These are phyloP conservation scores for Phlebiopsis gigantea DNA, from an alignment of 768 basidiomycete genomes.

Conservation along the genomic window DNA sequence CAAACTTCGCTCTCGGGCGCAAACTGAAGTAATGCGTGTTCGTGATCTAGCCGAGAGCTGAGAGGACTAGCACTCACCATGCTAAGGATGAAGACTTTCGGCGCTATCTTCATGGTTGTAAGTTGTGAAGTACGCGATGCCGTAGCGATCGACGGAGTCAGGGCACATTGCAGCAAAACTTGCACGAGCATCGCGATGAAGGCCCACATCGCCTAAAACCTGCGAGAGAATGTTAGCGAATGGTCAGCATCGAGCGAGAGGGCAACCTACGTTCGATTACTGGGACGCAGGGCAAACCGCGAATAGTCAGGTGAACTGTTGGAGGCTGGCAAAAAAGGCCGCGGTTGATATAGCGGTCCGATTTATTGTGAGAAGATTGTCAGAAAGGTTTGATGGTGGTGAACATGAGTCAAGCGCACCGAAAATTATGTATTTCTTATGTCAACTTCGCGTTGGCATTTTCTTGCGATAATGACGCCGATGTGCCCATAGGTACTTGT, in stretches of 20 bases:
- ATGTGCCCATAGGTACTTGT: too few relatives aligned
- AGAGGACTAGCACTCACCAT: not conserved
- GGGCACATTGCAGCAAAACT: not conserved
- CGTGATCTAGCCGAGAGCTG: not conserved
- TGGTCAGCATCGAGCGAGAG: too few relatives aligned
- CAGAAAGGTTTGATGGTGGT: not conserved
- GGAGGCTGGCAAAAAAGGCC: too few relatives aligned
- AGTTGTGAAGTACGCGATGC: not conserved
- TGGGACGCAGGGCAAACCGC: too few relatives aligned
- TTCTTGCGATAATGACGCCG: too few relatives aligned
- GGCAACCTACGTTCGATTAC: too few relatives aligned
- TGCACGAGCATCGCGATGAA: not conserved
- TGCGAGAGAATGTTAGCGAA: too few relatives aligned
- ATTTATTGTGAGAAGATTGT: not conserved
- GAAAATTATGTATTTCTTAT: not conserved
- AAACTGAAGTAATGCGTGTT: conserved; percentile 5
- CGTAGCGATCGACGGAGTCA: not conserved
- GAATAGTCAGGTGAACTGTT: too few relatives aligned
- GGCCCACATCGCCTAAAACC: not conserved
- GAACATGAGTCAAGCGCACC: not conserved
- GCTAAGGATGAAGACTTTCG: conserved; percentile 8
- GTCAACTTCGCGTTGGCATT: not conserved
- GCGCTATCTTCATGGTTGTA: not conserved
- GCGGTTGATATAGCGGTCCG: not conserved
- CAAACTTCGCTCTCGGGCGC: conserved; percentile 13